Evolutionary conservation across 1,284 basidiomycete genomes (phyloP).

Genomic region (Melampsora americana): DNA sequence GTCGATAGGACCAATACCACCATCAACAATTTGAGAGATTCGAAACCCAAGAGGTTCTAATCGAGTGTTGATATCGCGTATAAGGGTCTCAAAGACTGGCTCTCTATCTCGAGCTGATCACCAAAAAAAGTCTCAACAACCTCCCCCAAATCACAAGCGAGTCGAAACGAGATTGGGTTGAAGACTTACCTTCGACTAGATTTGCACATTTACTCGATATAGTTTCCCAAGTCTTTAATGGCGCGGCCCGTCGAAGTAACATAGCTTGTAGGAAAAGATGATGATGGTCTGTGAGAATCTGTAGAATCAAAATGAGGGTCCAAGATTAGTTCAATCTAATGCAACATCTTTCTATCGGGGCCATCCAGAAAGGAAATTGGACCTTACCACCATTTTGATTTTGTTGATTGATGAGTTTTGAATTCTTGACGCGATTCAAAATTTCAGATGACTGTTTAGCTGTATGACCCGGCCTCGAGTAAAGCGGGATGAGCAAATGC

Average conservation of each 20-base stretch:
- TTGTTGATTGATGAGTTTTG: too few relatives aligned
- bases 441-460: too few relatives aligned
- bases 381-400: too few relatives aligned
- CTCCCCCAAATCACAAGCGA: neutral
- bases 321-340: too few relatives aligned
- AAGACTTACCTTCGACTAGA: conserved; percentile 3
- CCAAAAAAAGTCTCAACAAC: neutral
- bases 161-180: neutral
- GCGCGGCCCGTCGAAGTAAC: conserved; percentile 24
- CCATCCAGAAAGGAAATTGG: too few relatives aligned
- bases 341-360: too few relatives aligned
- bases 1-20: conserved; percentile 27
- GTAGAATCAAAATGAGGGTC: too few relatives aligned
- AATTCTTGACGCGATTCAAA: too few relatives aligned
- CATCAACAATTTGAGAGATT: conserved; percentile 24
- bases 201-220: conserved; percentile 19
- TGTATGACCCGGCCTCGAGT: too few relatives aligned
- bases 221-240: conserved; percentile 12
- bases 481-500: too few relatives aligned
- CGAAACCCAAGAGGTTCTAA: conserved; percentile 29
- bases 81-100: conserved; percentile 6
- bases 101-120: conserved; percentile 13
- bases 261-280: conserved; percentile 37
- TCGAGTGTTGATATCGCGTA: conserved; percentile 23
- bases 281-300: conserved; percentile 19